phyloP scores from a whole-genome alignment of 2,329 filamentous ascomycete species.

The Zelopaecilomyces penicillatus region DNA sequence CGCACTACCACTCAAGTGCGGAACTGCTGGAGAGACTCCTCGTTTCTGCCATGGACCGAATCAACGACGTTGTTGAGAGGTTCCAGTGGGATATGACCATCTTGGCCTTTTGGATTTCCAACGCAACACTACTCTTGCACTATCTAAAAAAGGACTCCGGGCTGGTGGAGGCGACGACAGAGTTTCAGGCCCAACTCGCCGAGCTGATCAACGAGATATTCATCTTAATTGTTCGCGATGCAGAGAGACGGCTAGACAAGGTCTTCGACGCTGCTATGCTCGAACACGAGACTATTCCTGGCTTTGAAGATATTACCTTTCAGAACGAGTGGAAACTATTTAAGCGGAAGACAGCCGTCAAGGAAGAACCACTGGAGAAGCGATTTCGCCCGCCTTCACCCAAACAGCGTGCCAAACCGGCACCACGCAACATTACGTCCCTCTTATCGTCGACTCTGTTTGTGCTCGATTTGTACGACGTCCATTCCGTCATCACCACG shows the following conservation, averaged over 20 bases:
- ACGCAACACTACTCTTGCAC: slow-evolving; percentile 87
- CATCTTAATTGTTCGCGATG: slow-evolving; percentile 92
- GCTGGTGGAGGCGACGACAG: slow-evolving; percentile 68
- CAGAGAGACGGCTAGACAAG: slow-evolving; percentile 92
- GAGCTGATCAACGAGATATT: slow-evolving; percentile 98
- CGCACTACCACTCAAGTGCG: slow-evolving; percentile 86
- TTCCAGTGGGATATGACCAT: slow-evolving; percentile 99
- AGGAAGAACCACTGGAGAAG: slow-evolving; percentile 85
- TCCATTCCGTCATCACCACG: slow-evolving; percentile 90
- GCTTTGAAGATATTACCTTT: slow-evolving; percentile 92
- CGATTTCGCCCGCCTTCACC: slow-evolving; percentile 87
- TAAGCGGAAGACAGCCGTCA: slow-evolving; percentile 80
- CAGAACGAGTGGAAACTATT: slow-evolving; percentile 99
- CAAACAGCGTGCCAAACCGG: slow-evolving; percentile 82
- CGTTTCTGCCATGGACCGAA: slow-evolving; percentile 83
- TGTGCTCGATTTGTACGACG: slow-evolving; percentile 95
- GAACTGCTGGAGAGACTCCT: slow-evolving; percentile 78
- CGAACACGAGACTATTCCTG: slow-evolving; percentile 95
- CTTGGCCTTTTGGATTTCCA: slow-evolving; percentile 96
- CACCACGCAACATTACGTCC: slow-evolving; percentile 91
- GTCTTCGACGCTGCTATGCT: slow-evolving; percentile 89
- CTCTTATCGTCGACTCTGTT: slow-evolving; percentile 92
- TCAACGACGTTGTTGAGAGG: slow-evolving; percentile 91
- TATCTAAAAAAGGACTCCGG: slow-evolving; percentile 93
- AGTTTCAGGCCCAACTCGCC: slow-evolving; percentile 87